phyloP scores from a whole-genome alignment of 202 grass and related monocot species.

The Eragrostis tef region DNA sequence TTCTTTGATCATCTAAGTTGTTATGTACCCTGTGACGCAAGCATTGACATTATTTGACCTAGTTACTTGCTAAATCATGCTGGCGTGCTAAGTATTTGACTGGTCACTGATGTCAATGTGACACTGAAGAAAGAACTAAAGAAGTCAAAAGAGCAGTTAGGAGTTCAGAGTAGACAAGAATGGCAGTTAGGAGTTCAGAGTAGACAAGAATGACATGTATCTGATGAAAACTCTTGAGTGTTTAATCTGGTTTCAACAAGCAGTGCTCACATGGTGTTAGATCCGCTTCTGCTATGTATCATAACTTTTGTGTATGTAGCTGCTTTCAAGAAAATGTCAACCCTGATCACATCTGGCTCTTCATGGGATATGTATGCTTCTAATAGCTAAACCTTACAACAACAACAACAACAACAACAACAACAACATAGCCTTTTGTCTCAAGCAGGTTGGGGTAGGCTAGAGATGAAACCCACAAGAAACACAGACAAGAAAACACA shows the following conservation, averaged over 20 bases:
- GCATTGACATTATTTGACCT: background rate
- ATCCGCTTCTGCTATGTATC: background rate
- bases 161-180: constrained; percentile 16
- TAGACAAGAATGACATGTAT: background rate
- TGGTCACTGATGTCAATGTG: background rate
- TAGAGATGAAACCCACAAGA: no score
- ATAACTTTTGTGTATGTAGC: background rate
- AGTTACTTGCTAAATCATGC: no score
- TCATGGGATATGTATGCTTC: constrained; percentile 9
- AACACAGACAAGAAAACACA: no score
- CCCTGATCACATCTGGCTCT: background rate
- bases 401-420: no score
- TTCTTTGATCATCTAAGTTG: background rate
- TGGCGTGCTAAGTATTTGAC: background rate
- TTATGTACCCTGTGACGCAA: background rate
- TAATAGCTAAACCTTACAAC: no score
- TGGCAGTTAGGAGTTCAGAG: background rate
- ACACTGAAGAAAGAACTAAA: background rate
- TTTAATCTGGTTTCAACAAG: constrained; percentile 25
- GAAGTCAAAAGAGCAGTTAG: background rate
- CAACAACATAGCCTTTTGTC: no score
- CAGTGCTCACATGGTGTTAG: constrained; percentile 3
- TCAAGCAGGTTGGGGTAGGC: no score
- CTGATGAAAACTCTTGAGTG: background rate
- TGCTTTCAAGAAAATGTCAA: constrained; percentile 15